A percentile compares a stretch with the other conserved stretches of the same genome.
These are phyloP conservation scores for Carex arenaria DNA, from an alignment of 202 grass and related monocot genomes.

Conservation along the genomic window DNA sequence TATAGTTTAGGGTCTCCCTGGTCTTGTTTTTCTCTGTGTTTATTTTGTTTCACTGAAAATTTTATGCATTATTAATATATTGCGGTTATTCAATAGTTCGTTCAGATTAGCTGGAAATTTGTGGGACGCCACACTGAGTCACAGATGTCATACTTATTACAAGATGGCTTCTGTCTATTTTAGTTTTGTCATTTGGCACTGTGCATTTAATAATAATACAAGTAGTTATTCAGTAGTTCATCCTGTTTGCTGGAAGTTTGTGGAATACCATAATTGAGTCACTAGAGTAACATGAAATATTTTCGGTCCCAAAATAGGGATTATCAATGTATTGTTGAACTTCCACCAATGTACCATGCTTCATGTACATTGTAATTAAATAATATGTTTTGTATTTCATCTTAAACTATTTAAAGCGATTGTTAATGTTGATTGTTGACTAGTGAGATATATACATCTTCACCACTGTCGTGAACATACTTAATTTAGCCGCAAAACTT, in stretches of 20 bases:
- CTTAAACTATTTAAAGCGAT: neutral
- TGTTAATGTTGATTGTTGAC: neutral
- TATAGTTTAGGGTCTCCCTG: neutral
- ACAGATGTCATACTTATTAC: neutral
- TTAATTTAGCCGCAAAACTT: neutral
- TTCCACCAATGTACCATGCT: neutral
- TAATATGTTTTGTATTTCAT: neutral
- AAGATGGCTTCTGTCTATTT: neutral
- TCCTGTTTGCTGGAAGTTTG: neutral
- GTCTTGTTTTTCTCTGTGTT: neutral
- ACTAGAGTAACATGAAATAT: neutral
- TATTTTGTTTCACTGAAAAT: neutral
- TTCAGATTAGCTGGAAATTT: conserved; percentile 1
- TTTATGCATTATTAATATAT: neutral
- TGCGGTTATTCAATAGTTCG: neutral
- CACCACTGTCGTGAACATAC: neutral
- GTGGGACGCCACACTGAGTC: neutral
- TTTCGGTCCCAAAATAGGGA: neutral
- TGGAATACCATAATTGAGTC: neutral
- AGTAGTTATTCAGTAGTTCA: neutral
- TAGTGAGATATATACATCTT: neutral
- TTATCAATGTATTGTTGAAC: neutral
- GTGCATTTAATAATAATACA: neutral
- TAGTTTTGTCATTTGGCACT: neutral
- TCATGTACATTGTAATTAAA: neutral